Evolutionary conservation across 768 basidiomycete genomes (phyloP).

Genomic region (Phaeolepiota aurea): DNA sequence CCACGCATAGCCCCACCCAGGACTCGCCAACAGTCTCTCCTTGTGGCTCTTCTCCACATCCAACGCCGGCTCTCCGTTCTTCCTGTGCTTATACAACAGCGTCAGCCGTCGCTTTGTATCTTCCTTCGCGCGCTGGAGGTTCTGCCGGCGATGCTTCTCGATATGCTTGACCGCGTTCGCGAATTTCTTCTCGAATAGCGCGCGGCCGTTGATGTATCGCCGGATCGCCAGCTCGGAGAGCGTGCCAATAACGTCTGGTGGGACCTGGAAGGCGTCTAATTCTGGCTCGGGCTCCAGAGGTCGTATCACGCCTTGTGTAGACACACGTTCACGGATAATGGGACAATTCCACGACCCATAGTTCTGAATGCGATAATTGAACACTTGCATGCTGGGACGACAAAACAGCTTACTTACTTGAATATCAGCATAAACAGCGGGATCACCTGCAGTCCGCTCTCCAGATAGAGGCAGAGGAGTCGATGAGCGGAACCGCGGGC

Average conservation of each 20-base stretch:
- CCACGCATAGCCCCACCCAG: slow-evolving; percentile 80
- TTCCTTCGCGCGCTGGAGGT: slow-evolving; percentile 54
- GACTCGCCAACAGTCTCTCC: slow-evolving; percentile 29
- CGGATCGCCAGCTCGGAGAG: slow-evolving; percentile 68
- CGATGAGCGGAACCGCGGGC: slow-evolving; percentile 19
- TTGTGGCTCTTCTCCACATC: slow-evolving; percentile 15
- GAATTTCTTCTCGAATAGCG: slow-evolving; percentile 62
- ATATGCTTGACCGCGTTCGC: slow-evolving; percentile 43
- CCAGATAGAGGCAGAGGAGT: slow-evolving; percentile 9
- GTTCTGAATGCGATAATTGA: slow-evolving; percentile 18
- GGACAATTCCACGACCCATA: slow-evolving; percentile 30
- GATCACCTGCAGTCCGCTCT: slow-evolving; percentile 50
- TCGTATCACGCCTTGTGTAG: slow-evolving; percentile 74
- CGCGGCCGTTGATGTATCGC: slow-evolving; percentile 64
- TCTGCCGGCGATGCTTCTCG: slow-evolving; percentile 58
- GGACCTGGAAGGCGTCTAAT: slow-evolving; percentile 57
- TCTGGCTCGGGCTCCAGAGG: slow-evolving; percentile 67
- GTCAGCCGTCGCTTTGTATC: slow-evolving; percentile 50
- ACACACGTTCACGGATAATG: slow-evolving; percentile 91
- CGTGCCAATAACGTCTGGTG: slow-evolving; percentile 58
- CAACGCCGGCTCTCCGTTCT: slow-evolving; percentile 13
- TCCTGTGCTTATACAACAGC: slow-evolving; percentile 33
- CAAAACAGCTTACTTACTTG: too few species aligned
- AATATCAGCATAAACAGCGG: slow-evolving; percentile 42
- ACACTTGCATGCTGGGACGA: too few species aligned